phyloP scores from a whole-genome alignment of 345 rosid genomes.

The Brassica cretica region DNA sequence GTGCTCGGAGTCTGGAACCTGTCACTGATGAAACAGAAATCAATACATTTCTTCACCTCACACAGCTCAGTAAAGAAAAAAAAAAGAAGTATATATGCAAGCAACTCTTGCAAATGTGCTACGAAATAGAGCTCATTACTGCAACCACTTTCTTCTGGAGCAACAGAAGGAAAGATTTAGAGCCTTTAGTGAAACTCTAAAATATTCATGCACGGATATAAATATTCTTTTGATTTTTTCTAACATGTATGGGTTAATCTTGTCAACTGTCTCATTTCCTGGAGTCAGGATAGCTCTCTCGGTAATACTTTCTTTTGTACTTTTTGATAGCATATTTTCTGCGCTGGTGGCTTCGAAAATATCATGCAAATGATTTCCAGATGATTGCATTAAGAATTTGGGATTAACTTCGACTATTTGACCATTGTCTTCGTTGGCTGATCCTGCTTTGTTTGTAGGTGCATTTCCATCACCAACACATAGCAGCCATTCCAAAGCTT shows the following conservation, averaged over 20 bases:
- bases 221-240: too few relatives aligned
- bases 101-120: conserved; percentile 12
- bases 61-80: conserved; percentile 1
- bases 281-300: too few relatives aligned
- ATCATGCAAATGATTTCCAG: not conserved
- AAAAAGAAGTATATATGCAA: conserved; percentile 3
- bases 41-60: conserved; percentile 40
- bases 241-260: too few relatives aligned
- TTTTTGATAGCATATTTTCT: too few relatives aligned
- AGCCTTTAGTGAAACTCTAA: not conserved
- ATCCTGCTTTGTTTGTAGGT: too few relatives aligned
- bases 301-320: too few relatives aligned
- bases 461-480: too few relatives aligned
- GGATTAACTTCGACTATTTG: not conserved
- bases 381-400: not conserved
- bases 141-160: not conserved
- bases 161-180: conserved; percentile 1
- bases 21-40: conserved; percentile 73
- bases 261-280: too few relatives aligned
- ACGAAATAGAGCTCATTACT: not conserved
- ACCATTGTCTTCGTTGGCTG: not conserved
- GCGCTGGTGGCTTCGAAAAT: too few relatives aligned
- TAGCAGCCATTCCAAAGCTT: too few relatives aligned
- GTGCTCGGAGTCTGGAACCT: conserved; percentile 86
- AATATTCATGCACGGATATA: too few relatives aligned